Evolutionary conservation across 2,329 filamentous ascomycete species (phyloP).

Genomic region (Fusarium hainanense): DNA sequence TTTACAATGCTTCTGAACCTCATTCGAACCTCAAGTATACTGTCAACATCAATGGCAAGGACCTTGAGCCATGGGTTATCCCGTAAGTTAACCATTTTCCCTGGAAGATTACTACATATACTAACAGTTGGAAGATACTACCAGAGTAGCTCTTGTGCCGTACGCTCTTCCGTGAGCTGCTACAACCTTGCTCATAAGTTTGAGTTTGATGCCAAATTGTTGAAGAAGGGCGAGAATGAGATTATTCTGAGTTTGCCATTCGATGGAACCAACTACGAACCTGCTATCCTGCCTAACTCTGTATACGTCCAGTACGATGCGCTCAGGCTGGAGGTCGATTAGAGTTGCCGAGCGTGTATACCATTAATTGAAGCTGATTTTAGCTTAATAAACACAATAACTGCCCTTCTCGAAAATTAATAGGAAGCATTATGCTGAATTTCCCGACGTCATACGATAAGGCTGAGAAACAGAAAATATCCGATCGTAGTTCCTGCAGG

Average conservation of each 20-base stretch:
- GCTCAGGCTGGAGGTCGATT: constrained; percentile 66
- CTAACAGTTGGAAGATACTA: constrained; percentile 33
- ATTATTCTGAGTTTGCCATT: constrained; percentile 68
- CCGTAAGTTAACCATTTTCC: constrained; percentile 52
- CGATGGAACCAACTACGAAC: constrained; percentile 69
- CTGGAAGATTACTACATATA: background rate
- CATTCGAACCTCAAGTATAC: constrained; percentile 64
- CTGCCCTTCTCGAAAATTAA: constrained; percentile 16
- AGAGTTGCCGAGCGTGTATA: background rate
- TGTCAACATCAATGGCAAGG: constrained; percentile 54
- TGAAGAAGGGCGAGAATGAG: constrained; percentile 65
- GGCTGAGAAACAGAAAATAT: background rate
- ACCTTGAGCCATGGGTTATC: constrained; percentile 65
- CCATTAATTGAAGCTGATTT: background rate
- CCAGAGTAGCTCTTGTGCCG: constrained; percentile 64
- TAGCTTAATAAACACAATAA: background rate
- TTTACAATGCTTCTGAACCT: constrained; percentile 63
- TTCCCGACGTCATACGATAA: constrained; percentile 25
- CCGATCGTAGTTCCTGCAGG: constrained; percentile 5
- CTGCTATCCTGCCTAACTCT: constrained; percentile 63
- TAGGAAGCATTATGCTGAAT: background rate
- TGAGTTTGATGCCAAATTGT: constrained; percentile 60
- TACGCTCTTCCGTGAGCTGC: constrained; percentile 69
- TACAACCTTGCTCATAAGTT: constrained; percentile 72
- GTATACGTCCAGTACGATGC: constrained; percentile 76